phyloP scores from a whole-genome alignment of 495 filamentous ascomycete species.

The Parachaetomium inaequale region DNA sequence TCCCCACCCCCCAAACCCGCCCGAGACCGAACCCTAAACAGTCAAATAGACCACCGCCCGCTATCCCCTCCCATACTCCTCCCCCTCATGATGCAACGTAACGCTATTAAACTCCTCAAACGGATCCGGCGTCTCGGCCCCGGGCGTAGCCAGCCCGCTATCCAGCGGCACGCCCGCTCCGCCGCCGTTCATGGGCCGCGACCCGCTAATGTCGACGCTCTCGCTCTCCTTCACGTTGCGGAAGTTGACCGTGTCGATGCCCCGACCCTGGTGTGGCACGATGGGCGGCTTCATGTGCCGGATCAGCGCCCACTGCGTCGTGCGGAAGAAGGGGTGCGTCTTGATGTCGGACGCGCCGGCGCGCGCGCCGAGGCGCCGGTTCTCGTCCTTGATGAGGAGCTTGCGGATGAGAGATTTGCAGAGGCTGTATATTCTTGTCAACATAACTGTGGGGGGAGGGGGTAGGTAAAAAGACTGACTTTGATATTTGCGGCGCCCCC shows the following conservation, averaged over 20 bases:
- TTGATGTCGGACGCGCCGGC: slow-evolving; percentile 97
- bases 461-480: slow-evolving; percentile 57
- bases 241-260: slow-evolving; percentile 93
- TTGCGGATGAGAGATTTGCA: slow-evolving; percentile 98
- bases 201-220: slow-evolving; percentile 83
- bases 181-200: slow-evolving; percentile 39
- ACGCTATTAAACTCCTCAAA: slow-evolving; percentile 99
- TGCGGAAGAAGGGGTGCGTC: slow-evolving; percentile 90
- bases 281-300: slow-evolving; percentile 99
- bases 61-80: slow-evolving; percentile 43
- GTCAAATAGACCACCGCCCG: too few species aligned
- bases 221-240: slow-evolving; percentile 95
- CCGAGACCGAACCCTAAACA: neutral
- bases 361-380: slow-evolving; percentile 86
- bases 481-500: slow-evolving; percentile 79
- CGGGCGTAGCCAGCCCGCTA: slow-evolving; percentile 79
- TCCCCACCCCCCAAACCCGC: neutral
- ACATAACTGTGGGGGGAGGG: neutral
- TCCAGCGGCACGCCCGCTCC: slow-evolving; percentile 76
- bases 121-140: slow-evolving; percentile 80
- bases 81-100: slow-evolving; percentile 94
- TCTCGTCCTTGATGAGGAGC: slow-evolving; percentile 95
- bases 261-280: slow-evolving; percentile 87
- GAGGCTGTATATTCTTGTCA: slow-evolving; percentile 50
- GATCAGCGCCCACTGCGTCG: slow-evolving; percentile 93